Evolutionary conservation across 1,284 basidiomycete genomes (phyloP).

Genomic region (Irpex rosettiformis): DNA sequence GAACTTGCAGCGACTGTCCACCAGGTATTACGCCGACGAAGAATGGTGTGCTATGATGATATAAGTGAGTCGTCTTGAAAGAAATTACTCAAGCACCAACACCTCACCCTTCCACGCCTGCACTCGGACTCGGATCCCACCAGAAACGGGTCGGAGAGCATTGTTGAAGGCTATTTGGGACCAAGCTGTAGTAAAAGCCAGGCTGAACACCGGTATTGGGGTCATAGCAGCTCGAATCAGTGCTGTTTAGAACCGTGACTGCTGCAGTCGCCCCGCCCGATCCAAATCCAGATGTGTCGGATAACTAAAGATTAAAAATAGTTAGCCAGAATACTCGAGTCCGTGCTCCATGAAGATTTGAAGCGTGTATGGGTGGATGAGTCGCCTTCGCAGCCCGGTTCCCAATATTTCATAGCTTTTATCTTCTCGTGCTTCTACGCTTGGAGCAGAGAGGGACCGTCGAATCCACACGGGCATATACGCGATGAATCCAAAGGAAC

Average conservation of each 20-base stretch:
- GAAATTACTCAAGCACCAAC: not conserved
- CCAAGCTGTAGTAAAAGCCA: slow-evolving; percentile 56
- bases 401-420: too few species aligned
- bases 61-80: not conserved
- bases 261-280: slow-evolving; percentile 71
- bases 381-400: too few species aligned
- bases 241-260: slow-evolving; percentile 48
- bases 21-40: slow-evolving; percentile 78
- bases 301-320: slow-evolving; percentile 44
- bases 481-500: not conserved
- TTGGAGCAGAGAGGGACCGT: too few species aligned
- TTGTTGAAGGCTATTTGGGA: slow-evolving; percentile 59
- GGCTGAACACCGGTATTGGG: slow-evolving; percentile 43
- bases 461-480: not conserved
- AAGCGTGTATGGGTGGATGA: not conserved
- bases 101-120: slow-evolving; percentile 36
- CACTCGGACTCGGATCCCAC: slow-evolving; percentile 45
- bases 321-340: slow-evolving; percentile 2
- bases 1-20: slow-evolving; percentile 68
- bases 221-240: slow-evolving; percentile 58
- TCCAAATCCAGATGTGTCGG: slow-evolving; percentile 66
- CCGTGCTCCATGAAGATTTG: not conserved
- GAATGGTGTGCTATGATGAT: slow-evolving; percentile 39
- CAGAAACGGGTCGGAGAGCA: slow-evolving; percentile 58
- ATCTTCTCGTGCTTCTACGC: too few species aligned